Base-by-base conservation (phyloP, 805 yeast species). In the Yarrowia sp. region DNA sequence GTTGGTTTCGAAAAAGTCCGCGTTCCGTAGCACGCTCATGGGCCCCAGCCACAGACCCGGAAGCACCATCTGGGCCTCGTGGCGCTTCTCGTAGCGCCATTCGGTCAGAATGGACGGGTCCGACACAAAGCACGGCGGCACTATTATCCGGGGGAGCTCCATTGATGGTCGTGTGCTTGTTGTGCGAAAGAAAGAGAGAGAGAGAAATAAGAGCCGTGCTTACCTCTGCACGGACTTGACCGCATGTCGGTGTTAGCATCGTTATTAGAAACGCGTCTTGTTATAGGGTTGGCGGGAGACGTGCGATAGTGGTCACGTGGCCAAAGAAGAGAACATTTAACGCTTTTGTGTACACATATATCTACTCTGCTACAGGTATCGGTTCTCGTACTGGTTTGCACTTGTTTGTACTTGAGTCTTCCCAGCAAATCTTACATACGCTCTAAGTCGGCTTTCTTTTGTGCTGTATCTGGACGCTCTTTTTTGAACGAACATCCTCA, bases 21-120 rank as follows among this genome's bases (percentile, higher is more conserved):
- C 68, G 68, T 80, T 79, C 1, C 78, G 73, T n/a, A 80, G 70
- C 0, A 79, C 74, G 58, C 79, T 74, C 64, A 80, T 67, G 1
- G 85, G 83, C 1, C 86, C 85, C 32, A 82, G 73, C 75, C 79
- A 81, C 2, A 82, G 71, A 49, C 76, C 72, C 19, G 76, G 75
- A 10, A 78, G 71, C 17, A 82, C 66, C 66, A 73, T 75, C 69
- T 81, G 84, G 3, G 84, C 81, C 40, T 72, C 64, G 41, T 74
- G 70, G n/a, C 78, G 71, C 38, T 66, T 33, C 43, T 74, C 77
- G 56, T 72, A 72, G 3, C 68, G 67, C 77, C 77, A 74, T 10
- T 68, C 68, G 14, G 68, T 58, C 30, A 69, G 56, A 30, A 70
- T 66, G 7, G 69, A 32, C 9, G 75, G 71, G 40, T 70, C 72